Base-by-base conservation (phyloP, 108 stramenopile genomes). In the Skeletonema potamos region DNA sequence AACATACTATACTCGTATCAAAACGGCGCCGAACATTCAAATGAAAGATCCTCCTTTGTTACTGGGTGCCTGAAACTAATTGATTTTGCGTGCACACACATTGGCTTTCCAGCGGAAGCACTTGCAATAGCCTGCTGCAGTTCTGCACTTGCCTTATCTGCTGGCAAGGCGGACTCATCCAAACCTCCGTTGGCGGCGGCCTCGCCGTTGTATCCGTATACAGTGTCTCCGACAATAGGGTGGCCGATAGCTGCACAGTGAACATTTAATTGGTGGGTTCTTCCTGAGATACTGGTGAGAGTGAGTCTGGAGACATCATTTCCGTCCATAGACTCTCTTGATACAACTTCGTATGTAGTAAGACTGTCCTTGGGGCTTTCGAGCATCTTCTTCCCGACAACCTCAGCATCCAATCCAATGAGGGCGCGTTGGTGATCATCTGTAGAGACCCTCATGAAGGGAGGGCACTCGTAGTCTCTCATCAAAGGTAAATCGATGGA, bases 211-310 rank as follows among this genome's bases (percentile, higher is more conserved):
- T 77, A 77, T 20, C 95, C 95, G 62, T 96, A 96, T 9, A 87
- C 76, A 36, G 67, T 64, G 66, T 96, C 94, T 9, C 91, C 94
- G 8, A 96, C 87, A 79, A 96, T 93, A 1, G 94, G 92, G 75
- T 96, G 94, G 8, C 94, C 94, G 78, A 93, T 86, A 8, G 89
- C 89, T 9, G 94, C 92, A 71, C 88, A 76, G 61, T 96, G 94
- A 29, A 91, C 86, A 80, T 92, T 92, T 41, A 96, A 66, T 70
- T 96, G 94, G 82, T 96, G 94, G 57, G 87, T 91, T 60, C 94
- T 74, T 2, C 92, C 92, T 11, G 90, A 84, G 62, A 90, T 83
- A 29, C 88, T 88, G n/a, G 89, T 89, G 54, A 94, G 68, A 12
- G 81, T 39, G 27, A 94, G 85, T 60, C 92, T 77, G 1, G 90